A percentile compares a stretch with the other conserved stretches of the same genome.
These are phyloP conservation scores for Candida boleticola DNA, from an alignment of 805 yeast genomes.

Conservation along the genomic window DNA sequence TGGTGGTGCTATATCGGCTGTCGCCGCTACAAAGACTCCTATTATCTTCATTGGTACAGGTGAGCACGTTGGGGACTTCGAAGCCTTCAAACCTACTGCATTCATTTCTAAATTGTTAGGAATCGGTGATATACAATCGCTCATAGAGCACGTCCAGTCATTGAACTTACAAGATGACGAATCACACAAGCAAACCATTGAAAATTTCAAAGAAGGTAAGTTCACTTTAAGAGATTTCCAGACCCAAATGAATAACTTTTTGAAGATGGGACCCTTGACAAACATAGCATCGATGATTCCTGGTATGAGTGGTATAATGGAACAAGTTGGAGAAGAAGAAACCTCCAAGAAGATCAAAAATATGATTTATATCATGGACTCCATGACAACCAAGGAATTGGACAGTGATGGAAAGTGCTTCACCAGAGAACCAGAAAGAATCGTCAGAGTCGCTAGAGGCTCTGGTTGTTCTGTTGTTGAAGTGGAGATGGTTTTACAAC, in stretches of 20 bases:
- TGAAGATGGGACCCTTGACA: conserved; percentile 95
- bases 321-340: conserved; percentile 89
- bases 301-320: conserved; percentile 79
- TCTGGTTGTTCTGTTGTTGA: conserved; percentile 91
- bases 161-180: conserved; percentile 61
- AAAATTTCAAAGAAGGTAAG: conserved; percentile 91
- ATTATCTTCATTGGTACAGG: conserved; percentile 97
- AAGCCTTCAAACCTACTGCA: conserved; percentile 83
- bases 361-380: conserved; percentile 90
- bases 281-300: conserved; percentile 96
- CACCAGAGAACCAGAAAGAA: conserved; percentile 76
- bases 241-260: conserved; percentile 89
- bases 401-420: conserved; percentile 86
- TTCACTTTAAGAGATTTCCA: conserved; percentile 90
- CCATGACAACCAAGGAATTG: conserved; percentile 90
- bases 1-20: conserved; percentile 99
- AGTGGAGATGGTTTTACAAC: conserved; percentile 87
- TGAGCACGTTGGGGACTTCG: conserved; percentile 92
- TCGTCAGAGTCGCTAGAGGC: conserved; percentile 89
- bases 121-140: conserved; percentile 91
- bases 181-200: conserved; percentile 86
- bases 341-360: conserved; percentile 78
- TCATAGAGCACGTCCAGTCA: conserved; percentile 90
- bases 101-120: conserved; percentile 92
- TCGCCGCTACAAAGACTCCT: conserved; percentile 95